Percentiles rank a stretch among this genome's conserved stretches.
These are phyloP conservation scores for Arthroderma sp. DNA, from an alignment of 2,329 filamentous ascomycete genomes.

Conservation along the genomic window DNA sequence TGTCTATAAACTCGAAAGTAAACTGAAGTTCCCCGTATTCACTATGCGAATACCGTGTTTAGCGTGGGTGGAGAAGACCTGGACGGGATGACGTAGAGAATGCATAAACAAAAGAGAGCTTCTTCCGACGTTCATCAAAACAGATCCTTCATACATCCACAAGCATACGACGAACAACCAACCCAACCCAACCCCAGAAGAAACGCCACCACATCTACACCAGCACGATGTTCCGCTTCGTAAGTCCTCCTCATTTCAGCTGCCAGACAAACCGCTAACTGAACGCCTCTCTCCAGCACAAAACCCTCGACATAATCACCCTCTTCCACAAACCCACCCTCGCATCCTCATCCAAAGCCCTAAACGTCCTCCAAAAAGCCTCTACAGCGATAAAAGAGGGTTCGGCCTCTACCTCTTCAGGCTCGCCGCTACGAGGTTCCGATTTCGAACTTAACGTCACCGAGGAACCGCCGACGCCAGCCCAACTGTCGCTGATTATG, in stretches of 20 bases:
- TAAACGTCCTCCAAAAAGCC: slow-evolving; percentile 67
- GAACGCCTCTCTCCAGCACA: slow-evolving; percentile 45
- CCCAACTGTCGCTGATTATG: slow-evolving; percentile 72
- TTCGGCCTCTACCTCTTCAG: slow-evolving; percentile 52
- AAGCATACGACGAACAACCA: neutral
- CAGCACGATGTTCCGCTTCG: slow-evolving; percentile 1
- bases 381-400: slow-evolving; percentile 60
- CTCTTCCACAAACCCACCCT: slow-evolving; percentile 81
- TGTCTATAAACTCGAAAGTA: neutral
- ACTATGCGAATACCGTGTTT: neutral
- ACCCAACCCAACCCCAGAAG: neutral
- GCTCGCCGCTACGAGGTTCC: slow-evolving; percentile 45
- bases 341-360: slow-evolving; percentile 59
- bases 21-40: neutral
- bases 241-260: neutral
- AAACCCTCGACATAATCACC: slow-evolving; percentile 80
- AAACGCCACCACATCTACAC: neutral
- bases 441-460: slow-evolving; percentile 83
- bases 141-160: neutral
- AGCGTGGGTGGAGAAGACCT: neutral
- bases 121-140: neutral
- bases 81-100: neutral
- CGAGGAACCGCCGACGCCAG: slow-evolving; percentile 64
- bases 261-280: neutral
- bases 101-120: neutral